Evolutionary conservation across 345 rosid species (phyloP), one percentile per base, ranked within the genome.

Genomic region (Salix brachista): DNA sequence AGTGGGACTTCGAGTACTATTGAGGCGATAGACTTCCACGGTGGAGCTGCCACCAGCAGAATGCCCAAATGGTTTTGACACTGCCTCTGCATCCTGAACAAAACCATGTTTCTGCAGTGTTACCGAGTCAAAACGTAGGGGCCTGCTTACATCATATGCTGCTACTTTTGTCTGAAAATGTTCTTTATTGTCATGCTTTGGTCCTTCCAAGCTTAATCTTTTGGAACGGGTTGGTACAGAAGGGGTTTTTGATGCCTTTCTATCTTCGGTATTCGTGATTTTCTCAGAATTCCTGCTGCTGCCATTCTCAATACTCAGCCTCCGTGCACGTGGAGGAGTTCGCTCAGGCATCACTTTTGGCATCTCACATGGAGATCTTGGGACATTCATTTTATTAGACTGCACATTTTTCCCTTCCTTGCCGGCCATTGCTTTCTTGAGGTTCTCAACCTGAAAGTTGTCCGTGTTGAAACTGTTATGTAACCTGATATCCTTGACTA

Each of bases 251-350:
- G 78, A 50, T 78, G 85, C 82, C 79, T 74, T 90, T 65, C 81
- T 85, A 19, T 82, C 91, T 73, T 87, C 85, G 48, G 61, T 37
- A 65, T 86, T 87, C 76, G 69, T 36, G 17, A 41, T 67, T 68
- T 81, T 85, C 75, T 69, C 80, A 42, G 86, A 70, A 81, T 89
- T 90, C 72, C 80, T 69, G 67, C 70, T 78, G 86, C 87, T 86
- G 50, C 88, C 75, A 76, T 78, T 87, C 85, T 90, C 94, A 34
- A 85, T 86, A 83, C 89, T 86, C 80, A 92, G 78, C 80, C 96
- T 91, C 85, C 91, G 82, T 52, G 78, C 37, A 52, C 87, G 88
- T 8, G 92, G 96, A 76, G 99, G 97, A 75, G 98, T 92, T 81
- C 23, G 83, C 61, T 92, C 97, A 16, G 70, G 71, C 69, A 81